A percentile compares a stretch with the other conserved stretches of the same genome.
phyloP scores from a whole-genome alignment of 768 basidiomycete species.

The Tulasnella sp. region DNA sequence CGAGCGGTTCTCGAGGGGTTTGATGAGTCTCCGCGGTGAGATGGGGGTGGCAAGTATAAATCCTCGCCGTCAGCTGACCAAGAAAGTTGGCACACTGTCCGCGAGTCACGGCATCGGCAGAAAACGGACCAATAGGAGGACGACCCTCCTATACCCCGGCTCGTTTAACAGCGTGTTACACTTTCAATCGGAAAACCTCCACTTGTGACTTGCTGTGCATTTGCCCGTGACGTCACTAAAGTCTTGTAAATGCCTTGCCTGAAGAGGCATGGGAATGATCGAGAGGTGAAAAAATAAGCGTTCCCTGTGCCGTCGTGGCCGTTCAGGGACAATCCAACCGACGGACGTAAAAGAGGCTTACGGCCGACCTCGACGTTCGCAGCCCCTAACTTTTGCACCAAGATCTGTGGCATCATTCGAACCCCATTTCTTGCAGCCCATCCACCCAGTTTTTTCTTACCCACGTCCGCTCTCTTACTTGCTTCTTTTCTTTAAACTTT shows the following conservation, averaged over 20 bases:
- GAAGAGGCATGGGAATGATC: not conserved
- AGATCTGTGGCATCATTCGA: constrained; percentile 1
- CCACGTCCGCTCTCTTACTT: not conserved
- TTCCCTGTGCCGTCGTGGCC: not conserved
- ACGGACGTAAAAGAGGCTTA: not conserved
- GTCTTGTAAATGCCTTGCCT: not conserved
- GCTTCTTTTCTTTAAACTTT: constrained; percentile 3
- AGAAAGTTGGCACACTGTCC: not conserved
- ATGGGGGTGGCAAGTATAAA: not conserved
- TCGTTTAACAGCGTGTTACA: not conserved
- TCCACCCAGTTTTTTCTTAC: not conserved
- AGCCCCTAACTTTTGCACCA: constrained; percentile 11
- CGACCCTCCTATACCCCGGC: not conserved
- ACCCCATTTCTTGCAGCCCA: constrained; percentile 11
- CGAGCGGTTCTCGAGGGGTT: not conserved
- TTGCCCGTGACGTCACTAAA: not conserved
- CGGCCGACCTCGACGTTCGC: not conserved
- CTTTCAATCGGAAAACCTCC: not conserved
- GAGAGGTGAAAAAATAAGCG: constrained; percentile 3
- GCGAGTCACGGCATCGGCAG: not conserved
- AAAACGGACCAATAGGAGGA: not conserved
- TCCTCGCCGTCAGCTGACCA: not conserved
- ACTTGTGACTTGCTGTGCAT: not conserved
- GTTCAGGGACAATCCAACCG: not conserved
- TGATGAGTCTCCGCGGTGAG: not conserved